Conservation (phyloP, 225 moss, liverwort and hornwort genomes). For the Physcomitrium patens region DNA sequence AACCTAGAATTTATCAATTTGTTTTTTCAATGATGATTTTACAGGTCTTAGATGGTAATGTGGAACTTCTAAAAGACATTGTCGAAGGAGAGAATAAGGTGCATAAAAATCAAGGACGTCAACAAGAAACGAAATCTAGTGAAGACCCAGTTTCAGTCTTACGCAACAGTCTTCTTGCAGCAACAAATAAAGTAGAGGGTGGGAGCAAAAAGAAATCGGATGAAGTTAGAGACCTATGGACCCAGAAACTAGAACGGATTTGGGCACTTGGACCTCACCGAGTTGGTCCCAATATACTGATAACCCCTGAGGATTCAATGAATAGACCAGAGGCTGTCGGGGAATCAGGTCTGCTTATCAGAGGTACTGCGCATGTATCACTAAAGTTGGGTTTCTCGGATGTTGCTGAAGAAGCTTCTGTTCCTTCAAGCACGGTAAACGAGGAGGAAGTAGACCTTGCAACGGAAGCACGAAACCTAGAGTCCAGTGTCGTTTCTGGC, state of each 20-base stretch:
- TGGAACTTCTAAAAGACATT: constrained; percentile 75
- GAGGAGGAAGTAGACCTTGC: constrained; percentile 45
- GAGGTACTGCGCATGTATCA: constrained; percentile 72
- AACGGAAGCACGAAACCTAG: constrained; percentile 77
- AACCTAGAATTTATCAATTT: background rate
- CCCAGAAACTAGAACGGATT: constrained; percentile 61
- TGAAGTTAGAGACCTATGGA: constrained; percentile 56
- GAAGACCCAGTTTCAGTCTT: constrained; percentile 71
- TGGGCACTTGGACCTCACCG: constrained; percentile 97
- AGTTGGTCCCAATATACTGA: constrained; percentile 82
- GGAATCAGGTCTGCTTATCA: constrained; percentile 50
- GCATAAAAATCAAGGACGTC: constrained; percentile 41
- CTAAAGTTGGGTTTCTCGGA: constrained; percentile 68
- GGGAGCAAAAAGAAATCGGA: constrained; percentile 48
- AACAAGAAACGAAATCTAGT: constrained; percentile 34
- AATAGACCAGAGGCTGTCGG: constrained; percentile 39
- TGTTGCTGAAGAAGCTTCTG: constrained; percentile 26
- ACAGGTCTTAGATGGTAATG: constrained; percentile 84
- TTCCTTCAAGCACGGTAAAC: background rate
- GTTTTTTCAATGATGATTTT: constrained; percentile 24
- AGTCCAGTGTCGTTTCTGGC: constrained; percentile 89
- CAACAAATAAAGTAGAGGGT: constrained; percentile 48
- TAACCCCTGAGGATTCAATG: constrained; percentile 49
- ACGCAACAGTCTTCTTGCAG: constrained; percentile 67
- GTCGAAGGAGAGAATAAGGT: constrained; percentile 73